phyloP scores from a whole-genome alignment of 441 rosid species.

The Adansonia grandidieri region DNA sequence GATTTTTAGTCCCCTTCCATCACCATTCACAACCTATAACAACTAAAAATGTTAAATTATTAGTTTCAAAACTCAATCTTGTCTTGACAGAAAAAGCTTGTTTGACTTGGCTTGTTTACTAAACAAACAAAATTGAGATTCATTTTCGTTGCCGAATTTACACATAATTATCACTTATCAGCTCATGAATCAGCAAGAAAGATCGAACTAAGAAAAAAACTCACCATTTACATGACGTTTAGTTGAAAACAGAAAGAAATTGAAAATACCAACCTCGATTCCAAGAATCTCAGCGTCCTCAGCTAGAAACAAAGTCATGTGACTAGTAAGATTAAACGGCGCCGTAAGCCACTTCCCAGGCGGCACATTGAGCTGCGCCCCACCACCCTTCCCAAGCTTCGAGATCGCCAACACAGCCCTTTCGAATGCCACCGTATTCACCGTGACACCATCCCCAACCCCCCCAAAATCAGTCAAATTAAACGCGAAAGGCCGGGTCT shows the following conservation, averaged over 20 bases:
- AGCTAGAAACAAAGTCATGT: constrained; percentile 87
- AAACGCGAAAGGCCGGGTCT: constrained; percentile 60
- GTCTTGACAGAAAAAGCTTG: background rate
- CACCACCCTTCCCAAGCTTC: constrained; percentile 67
- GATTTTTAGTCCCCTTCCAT: background rate
- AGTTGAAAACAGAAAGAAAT: background rate
- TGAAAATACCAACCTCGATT: constrained; percentile 54
- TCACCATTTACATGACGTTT: background rate
- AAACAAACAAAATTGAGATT: background rate
- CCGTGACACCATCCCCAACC: constrained; percentile 77
- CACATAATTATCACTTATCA: background rate
- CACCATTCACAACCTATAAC: constrained; percentile 1
- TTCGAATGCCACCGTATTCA: constrained; percentile 89
- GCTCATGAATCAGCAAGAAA: background rate
- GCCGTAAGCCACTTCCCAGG: constrained; percentile 94
- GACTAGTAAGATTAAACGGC: constrained; percentile 95
- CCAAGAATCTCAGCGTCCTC: constrained; percentile 86
- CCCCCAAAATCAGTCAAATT: constrained; percentile 92
- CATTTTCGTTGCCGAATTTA: background rate
- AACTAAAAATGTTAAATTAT: background rate
- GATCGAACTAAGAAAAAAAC: background rate
- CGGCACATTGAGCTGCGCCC: constrained; percentile 89
- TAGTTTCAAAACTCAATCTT: background rate
- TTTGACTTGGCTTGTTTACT: background rate
- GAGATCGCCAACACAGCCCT: constrained; percentile 74